Evolutionary conservation across 495 filamentous ascomycete genomes (phyloP).

Genomic region (Podospora bellae-mahoneyi): DNA sequence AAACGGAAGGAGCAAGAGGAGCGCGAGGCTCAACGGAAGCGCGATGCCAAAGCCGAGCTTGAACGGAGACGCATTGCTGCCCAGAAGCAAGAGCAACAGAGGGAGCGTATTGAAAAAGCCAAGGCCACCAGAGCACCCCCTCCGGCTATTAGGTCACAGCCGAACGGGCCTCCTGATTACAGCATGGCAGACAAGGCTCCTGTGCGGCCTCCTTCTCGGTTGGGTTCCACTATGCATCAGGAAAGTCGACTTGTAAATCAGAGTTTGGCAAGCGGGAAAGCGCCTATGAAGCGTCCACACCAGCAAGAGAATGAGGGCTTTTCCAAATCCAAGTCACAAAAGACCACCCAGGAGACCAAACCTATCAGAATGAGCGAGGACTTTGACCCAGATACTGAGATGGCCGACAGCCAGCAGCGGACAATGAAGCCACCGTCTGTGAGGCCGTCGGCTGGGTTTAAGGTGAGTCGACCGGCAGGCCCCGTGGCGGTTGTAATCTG

Average conservation of each 20-base stretch:
- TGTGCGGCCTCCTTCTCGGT: conserved; percentile 41
- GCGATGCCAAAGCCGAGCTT: conserved; percentile 70
- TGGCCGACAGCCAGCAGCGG: conserved; percentile 37
- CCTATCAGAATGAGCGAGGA: conserved; percentile 57
- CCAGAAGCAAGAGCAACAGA: conserved; percentile 53
- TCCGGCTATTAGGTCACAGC: conserved; percentile 48
- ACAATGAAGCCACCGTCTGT: conserved; percentile 71
- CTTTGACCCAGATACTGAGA: conserved; percentile 46
- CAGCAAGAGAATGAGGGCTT: conserved; percentile 54
- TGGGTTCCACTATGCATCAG: conserved; percentile 40
- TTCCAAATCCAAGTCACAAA: conserved; percentile 34
- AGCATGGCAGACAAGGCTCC: conserved; percentile 30
- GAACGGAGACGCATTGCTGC: conserved; percentile 67
- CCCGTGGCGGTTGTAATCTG: not conserved
- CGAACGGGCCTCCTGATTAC: conserved; percentile 47
- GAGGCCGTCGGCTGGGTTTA: conserved; percentile 71
- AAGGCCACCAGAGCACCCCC: conserved; percentile 54
- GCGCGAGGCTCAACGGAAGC: conserved; percentile 70
- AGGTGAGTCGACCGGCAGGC: conserved; percentile 16
- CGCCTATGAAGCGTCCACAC: conserved; percentile 46
- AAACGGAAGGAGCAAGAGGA: conserved; percentile 54
- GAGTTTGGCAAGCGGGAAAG: conserved; percentile 43
- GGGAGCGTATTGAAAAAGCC: conserved; percentile 62
- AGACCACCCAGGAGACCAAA: conserved; percentile 53
- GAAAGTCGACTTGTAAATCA: conserved; percentile 47